Conservation (phyloP, 2,329 filamentous ascomycete genomes). For the Geosmithia putterillii region DNA sequence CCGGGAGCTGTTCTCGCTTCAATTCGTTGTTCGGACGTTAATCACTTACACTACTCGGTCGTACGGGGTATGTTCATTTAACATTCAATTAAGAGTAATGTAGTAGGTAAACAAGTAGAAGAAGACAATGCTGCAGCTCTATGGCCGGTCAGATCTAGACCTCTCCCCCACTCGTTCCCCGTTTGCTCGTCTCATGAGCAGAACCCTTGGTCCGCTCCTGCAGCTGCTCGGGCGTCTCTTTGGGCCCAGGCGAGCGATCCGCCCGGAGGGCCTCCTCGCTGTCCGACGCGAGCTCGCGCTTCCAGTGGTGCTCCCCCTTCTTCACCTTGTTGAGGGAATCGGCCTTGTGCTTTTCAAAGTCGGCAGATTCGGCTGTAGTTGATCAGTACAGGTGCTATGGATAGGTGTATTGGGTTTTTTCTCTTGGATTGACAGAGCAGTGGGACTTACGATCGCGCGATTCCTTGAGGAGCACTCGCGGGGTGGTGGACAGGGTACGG, state of each 20-base stretch:
- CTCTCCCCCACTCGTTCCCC: slow-evolving; percentile 34
- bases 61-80: too few species aligned
- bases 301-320: slow-evolving; percentile 61
- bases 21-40: too few species aligned
- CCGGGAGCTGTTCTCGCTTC: too few species aligned
- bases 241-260: slow-evolving; percentile 34
- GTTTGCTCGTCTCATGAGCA: slow-evolving; percentile 32
- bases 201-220: slow-evolving; percentile 46
- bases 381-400: neutral
- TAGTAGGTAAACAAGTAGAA: too few species aligned
- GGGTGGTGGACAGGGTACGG: slow-evolving; percentile 15
- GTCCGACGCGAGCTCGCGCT: slow-evolving; percentile 63
- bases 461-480: slow-evolving; percentile 20
- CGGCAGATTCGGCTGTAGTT: slow-evolving; percentile 18
- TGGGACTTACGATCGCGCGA: slow-evolving; percentile 19
- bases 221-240: slow-evolving; percentile 29
- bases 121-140: too few species aligned
- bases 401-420: neutral
- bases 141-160: too few species aligned
- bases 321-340: slow-evolving; percentile 55
- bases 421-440: neutral
- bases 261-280: slow-evolving; percentile 69
- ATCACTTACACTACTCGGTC: too few species aligned
- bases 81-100: too few species aligned
- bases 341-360: slow-evolving; percentile 46